These are phyloP conservation scores for Ascochyta lentis DNA, from an alignment of 2,329 filamentous ascomycete species.

Conservation along the genomic window DNA sequence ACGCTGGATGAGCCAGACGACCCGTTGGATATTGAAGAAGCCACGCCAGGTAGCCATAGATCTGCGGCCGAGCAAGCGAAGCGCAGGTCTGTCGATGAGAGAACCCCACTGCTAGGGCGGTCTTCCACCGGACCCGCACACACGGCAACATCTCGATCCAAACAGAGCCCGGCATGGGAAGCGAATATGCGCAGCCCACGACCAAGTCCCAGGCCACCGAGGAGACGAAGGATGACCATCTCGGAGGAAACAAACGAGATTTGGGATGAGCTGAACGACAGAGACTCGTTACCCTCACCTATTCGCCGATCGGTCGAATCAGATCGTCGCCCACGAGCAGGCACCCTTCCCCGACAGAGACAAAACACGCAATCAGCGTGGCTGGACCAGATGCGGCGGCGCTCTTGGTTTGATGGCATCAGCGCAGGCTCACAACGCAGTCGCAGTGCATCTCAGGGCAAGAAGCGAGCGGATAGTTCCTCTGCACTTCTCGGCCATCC, in stretches of 20 bases:
- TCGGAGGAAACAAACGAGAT: conserved; percentile 78
- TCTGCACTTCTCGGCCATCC: conserved; percentile 36
- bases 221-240: conserved; percentile 54
- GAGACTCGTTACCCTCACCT: conserved; percentile 38
- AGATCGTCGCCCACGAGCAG: conserved; percentile 42
- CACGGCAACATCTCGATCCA: conserved; percentile 27
- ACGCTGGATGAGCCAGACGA: conserved; percentile 59
- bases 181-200: conserved; percentile 29
- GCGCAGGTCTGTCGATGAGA: conserved; percentile 39
- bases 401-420: conserved; percentile 46
- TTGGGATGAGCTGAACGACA: conserved; percentile 85
- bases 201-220: conserved; percentile 32
- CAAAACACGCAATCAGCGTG: conserved; percentile 41
- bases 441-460: conserved; percentile 39
- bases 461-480: conserved; percentile 32
- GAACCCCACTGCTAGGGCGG: conserved; percentile 46
- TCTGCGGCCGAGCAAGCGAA: conserved; percentile 35
- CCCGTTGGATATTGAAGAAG: conserved; percentile 38
- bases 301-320: conserved; percentile 40
- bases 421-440: conserved; percentile 27
- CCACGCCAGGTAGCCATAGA: conserved; percentile 38
- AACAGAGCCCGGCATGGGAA: conserved; percentile 34
- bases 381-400: conserved; percentile 44
- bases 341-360: conserved; percentile 39
- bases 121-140: conserved; percentile 43